phyloP scores from a whole-genome alignment of 73 alveolate genomes.

The Blepharisma stoltei region DNA sequence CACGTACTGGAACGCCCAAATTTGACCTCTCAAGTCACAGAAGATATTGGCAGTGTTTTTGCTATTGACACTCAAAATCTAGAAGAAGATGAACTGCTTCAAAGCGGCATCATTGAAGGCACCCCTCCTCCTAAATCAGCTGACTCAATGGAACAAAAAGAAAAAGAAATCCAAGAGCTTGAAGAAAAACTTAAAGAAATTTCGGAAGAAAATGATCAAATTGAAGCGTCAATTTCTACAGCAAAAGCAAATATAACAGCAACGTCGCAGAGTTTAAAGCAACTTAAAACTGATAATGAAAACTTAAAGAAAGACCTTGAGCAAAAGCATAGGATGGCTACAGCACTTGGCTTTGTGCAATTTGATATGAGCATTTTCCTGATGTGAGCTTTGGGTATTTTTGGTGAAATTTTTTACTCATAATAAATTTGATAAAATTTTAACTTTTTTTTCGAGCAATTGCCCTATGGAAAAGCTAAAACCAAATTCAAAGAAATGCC shows the following conservation, averaged over 20 bases:
- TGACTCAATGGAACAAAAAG: background rate
- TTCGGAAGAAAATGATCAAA: background rate
- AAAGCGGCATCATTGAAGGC: background rate
- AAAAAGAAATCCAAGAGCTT: slow-evolving; percentile 13
- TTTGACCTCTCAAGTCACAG: slow-evolving; percentile 9
- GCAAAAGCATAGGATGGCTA: too few relatives aligned
- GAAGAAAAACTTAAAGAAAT: slow-evolving; percentile 10
- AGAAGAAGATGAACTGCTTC: background rate
- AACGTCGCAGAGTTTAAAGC: background rate
- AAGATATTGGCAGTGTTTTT: background rate
- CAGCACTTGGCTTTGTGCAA: too few relatives aligned
- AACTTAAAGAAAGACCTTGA: too few relatives aligned
- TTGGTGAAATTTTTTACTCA: too few relatives aligned
- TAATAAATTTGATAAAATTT: too few relatives aligned
- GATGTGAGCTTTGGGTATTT: too few relatives aligned
- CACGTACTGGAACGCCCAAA: slow-evolving; percentile 3
- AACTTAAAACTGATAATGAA: background rate
- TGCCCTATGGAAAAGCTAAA: too few relatives aligned
- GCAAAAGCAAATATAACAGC: slow-evolving; percentile 3
- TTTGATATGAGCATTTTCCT: too few relatives aligned
- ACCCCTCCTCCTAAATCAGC: background rate
- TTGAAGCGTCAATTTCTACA: slow-evolving; percentile 13
- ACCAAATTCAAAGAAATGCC: too few relatives aligned
- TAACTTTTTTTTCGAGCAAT: too few relatives aligned
- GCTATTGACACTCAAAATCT: background rate